Evolutionary conservation across 1,139 yeast genomes (phyloP).

Genomic region (Yamadazyma mexicana): DNA sequence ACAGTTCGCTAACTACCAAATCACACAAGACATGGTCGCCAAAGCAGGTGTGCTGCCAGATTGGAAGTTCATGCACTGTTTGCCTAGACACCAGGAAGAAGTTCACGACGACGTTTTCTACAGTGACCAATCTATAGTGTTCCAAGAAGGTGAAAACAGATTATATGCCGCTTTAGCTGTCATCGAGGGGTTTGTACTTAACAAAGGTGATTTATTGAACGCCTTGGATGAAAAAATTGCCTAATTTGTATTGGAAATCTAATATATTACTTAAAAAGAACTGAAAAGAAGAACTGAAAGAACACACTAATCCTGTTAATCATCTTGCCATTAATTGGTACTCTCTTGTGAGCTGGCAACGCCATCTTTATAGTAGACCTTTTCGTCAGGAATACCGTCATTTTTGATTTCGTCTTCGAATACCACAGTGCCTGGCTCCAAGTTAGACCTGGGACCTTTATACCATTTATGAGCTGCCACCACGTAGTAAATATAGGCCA

Average conservation of each 20-base stretch:
- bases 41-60: slow-evolving; percentile 57
- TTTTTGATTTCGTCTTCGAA: slow-evolving; percentile 12
- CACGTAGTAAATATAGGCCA: slow-evolving; percentile 53
- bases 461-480: slow-evolving; percentile 65
- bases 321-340: too few relatives aligned
- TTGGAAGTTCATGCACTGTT: slow-evolving; percentile 96
- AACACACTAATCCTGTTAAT: too few relatives aligned
- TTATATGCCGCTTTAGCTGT: slow-evolving; percentile 95
- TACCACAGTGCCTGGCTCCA: slow-evolving; percentile 36
- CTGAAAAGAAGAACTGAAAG: too few relatives aligned
- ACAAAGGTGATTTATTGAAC: slow-evolving; percentile 61
- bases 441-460: slow-evolving; percentile 65
- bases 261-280: too few relatives aligned
- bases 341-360: slow-evolving; percentile 5
- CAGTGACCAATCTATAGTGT: slow-evolving; percentile 79
- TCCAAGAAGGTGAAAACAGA: slow-evolving; percentile 94
- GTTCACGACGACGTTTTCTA: slow-evolving; percentile 92
- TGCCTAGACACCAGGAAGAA: slow-evolving; percentile 94
- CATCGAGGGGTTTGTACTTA: slow-evolving; percentile 82
- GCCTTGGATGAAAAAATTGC: slow-evolving; percentile 14
- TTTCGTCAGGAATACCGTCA: slow-evolving; percentile 16
- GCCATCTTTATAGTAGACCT: slow-evolving; percentile 3
- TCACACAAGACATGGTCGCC: slow-evolving; percentile 62
- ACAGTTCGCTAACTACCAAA: slow-evolving; percentile 86
- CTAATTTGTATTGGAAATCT: neutral